phyloP scores from a whole-genome alignment of 768 basidiomycete genomes.

The Lactarius vividus region DNA sequence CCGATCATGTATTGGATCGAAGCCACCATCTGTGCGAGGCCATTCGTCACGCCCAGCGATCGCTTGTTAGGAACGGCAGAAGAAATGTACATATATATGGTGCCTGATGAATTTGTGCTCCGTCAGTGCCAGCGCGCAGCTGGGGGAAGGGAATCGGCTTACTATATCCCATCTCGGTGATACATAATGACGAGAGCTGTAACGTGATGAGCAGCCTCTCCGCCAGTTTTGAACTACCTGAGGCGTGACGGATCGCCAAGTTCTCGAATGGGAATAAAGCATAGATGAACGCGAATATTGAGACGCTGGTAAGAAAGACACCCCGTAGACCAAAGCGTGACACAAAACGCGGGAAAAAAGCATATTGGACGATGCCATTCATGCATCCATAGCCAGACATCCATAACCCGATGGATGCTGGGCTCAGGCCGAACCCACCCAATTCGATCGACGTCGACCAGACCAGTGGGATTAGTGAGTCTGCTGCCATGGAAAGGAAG shows the following conservation, averaged over 20 bases:
- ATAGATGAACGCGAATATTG: constrained; percentile 30
- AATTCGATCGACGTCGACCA: constrained; percentile 34
- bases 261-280: constrained; percentile 31
- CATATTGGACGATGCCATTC: constrained; percentile 40
- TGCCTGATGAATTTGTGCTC: constrained; percentile 39
- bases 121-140: background rate
- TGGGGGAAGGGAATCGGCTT: background rate
- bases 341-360: constrained; percentile 38
- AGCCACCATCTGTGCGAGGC: constrained; percentile 40
- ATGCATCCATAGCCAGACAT: constrained; percentile 38
- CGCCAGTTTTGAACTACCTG: background rate
- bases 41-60: constrained; percentile 66
- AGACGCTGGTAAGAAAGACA: constrained; percentile 31
- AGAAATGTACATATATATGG: constrained; percentile 65
- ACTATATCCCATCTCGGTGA: background rate
- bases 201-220: background rate
- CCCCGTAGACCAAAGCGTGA: constrained; percentile 37
- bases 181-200: background rate
- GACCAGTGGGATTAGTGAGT: constrained; percentile 47
- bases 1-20: constrained; percentile 45
- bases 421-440: constrained; percentile 35
- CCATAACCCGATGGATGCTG: constrained; percentile 39
- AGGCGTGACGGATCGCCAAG: background rate
- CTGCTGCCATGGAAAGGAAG: constrained; percentile 41
- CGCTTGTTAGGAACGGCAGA: constrained; percentile 60